Conservation (phyloP, 805 yeast genomes). For the Citeromyces matritensis region DNA sequence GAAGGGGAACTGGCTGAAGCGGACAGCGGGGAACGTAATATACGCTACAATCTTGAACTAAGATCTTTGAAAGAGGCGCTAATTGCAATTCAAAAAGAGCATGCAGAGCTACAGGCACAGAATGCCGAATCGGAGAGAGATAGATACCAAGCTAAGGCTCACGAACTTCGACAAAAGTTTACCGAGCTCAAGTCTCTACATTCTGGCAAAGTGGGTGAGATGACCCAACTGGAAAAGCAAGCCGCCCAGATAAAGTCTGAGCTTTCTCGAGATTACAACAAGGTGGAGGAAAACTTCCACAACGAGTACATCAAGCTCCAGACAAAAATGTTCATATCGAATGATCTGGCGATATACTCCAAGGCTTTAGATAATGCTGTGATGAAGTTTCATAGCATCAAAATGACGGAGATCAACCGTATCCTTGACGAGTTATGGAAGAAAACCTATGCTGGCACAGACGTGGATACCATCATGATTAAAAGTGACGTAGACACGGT, state of each 20-base stretch:
- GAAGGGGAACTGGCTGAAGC: conserved; percentile 38
- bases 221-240: conserved; percentile 70
- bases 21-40: conserved; percentile 42
- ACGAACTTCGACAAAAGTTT: conserved; percentile 29
- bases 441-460: conserved; percentile 86
- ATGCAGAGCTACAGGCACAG: conserved; percentile 29
- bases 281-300: conserved; percentile 48
- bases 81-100: conserved; percentile 17
- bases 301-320: conserved; percentile 65
- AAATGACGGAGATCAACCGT: conserved; percentile 86
- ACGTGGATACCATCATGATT: conserved; percentile 81
- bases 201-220: conserved; percentile 75
- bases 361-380: conserved; percentile 86
- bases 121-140: conserved; percentile 49
- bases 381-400: conserved; percentile 79
- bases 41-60: conserved; percentile 50
- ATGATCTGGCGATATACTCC: conserved; percentile 69
- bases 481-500: conserved; percentile 55
- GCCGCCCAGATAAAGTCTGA: conserved; percentile 39
- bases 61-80: conserved; percentile 26
- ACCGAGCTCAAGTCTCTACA: conserved; percentile 43
- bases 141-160: conserved; percentile 44
- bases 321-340: conserved; percentile 59
- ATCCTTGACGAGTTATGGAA: conserved; percentile 90
- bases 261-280: conserved; percentile 52